These are phyloP conservation scores for Pogostemon cablin DNA, from an alignment of 257 asterid genomes.

Conservation along the genomic window DNA sequence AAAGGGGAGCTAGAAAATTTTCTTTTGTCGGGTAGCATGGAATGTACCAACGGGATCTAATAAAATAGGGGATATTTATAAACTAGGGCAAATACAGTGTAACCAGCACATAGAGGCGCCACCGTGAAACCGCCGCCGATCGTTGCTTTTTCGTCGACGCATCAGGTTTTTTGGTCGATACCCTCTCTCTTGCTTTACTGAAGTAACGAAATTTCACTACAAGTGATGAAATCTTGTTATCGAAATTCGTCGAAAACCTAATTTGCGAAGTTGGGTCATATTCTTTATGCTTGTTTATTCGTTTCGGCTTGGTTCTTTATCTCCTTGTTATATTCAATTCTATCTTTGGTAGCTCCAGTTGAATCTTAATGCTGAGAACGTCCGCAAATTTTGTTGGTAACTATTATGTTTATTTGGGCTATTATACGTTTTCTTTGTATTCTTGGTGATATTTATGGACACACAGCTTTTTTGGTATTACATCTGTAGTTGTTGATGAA, in stretches of 20 bases:
- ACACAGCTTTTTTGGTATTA: neutral
- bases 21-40: no score
- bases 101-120: neutral
- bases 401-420: no score
- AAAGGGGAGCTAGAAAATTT: no score
- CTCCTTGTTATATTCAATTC: neutral
- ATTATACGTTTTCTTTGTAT: no score
- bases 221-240: neutral
- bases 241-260: neutral
- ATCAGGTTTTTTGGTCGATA: slow-evolving; percentile 1
- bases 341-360: neutral
- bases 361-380: neutral
- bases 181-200: neutral
- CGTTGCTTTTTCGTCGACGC: neutral
- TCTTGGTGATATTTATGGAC: neutral
- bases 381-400: neutral
- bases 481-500: neutral
- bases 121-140: neutral
- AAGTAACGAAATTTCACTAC: neutral
- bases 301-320: neutral
- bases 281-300: neutral
- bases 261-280: neutral
- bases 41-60: no score
- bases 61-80: no score
- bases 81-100: slow-evolving; percentile 5